A percentile compares a stretch with the other conserved stretches of the same genome.
These are phyloP conservation scores for Avena sativa DNA, from an alignment of 176 grass and related monocot genomes.

Conservation along the genomic window DNA sequence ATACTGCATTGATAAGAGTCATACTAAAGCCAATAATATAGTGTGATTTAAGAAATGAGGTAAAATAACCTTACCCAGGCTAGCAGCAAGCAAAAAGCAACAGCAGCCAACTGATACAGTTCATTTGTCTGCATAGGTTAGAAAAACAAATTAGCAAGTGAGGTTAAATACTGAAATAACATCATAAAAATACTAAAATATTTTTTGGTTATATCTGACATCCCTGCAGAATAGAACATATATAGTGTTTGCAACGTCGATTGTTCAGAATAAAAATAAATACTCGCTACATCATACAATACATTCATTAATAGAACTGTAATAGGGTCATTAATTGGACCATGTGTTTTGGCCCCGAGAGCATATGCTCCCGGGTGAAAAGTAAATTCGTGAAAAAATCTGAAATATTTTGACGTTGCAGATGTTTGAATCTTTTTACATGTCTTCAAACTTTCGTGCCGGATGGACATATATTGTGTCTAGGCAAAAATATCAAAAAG, in stretches of 20 bases:
- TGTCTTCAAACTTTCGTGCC: too few species aligned
- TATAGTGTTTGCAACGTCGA: slow-evolving; percentile 1
- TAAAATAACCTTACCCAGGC: slow-evolving; percentile 80
- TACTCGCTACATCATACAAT: neutral
- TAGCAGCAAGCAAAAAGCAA: slow-evolving; percentile 92
- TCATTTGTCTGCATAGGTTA: slow-evolving; percentile 88
- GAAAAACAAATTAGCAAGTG: slow-evolving; percentile 39
- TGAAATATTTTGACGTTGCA: too few species aligned
- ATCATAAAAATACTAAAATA: neutral
- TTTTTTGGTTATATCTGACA: neutral
- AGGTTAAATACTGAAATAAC: slow-evolving; percentile 9
- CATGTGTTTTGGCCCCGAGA: too few species aligned
- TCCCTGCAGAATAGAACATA: neutral
- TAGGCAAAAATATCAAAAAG: too few species aligned
- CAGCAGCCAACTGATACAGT: slow-evolving; percentile 93
- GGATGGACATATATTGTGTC: too few species aligned
- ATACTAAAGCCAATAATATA: slow-evolving; percentile 4
- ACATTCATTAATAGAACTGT: neutral
- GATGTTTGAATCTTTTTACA: too few species aligned
- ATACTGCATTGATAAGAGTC: neutral
- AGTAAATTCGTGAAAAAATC: too few species aligned
- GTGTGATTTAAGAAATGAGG: slow-evolving; percentile 24
- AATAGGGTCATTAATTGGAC: neutral
- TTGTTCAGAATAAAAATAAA: neutral
- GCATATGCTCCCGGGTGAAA: too few species aligned